Percentiles rank a stretch among this genome's conserved stretches.
Evolutionary conservation across 2,329 filamentous ascomycete genomes (phyloP).

Genomic region (Apiospora marii): DNA sequence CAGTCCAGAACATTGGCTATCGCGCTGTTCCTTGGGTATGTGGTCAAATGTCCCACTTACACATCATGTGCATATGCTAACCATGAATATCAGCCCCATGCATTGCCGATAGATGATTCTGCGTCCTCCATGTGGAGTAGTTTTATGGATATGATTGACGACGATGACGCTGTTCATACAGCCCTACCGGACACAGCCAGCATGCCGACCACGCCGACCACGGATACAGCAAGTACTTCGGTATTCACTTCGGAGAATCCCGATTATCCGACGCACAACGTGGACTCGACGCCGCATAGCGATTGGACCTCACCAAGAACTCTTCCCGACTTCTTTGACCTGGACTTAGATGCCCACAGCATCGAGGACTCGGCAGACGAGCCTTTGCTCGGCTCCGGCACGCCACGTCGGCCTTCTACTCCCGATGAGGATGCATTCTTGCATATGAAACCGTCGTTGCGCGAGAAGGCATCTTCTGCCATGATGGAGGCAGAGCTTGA

Average conservation of each 20-base stretch:
- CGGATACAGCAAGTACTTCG: neutral
- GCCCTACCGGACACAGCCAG: neutral
- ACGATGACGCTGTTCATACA: neutral
- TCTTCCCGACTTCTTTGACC: neutral
- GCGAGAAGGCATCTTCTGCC: constrained; percentile 30
- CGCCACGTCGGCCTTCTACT: constrained; percentile 32
- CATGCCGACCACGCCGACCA: neutral
- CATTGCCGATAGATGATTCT: neutral
- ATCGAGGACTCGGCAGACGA: neutral
- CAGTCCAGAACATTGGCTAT: constrained; percentile 51
- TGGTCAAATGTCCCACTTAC: neutral
- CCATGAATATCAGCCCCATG: constrained; percentile 2
- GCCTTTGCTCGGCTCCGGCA: constrained; percentile 26
- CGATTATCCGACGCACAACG: neutral
- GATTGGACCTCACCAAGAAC: neutral
- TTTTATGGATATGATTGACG: neutral
- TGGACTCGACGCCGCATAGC: neutral
- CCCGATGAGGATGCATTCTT: constrained; percentile 31
- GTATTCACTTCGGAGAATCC: neutral
- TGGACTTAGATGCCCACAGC: neutral
- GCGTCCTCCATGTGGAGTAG: neutral
- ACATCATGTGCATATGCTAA: neutral
- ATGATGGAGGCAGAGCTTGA: constrained; percentile 44
- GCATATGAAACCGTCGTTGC: constrained; percentile 26
- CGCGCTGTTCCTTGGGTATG: constrained; percentile 35